A percentile compares a stretch with the other conserved stretches of the same genome.
Evolutionary conservation across 73 alveolate genomes (phyloP).

Genomic region (Paramecium sexaurelia): DNA sequence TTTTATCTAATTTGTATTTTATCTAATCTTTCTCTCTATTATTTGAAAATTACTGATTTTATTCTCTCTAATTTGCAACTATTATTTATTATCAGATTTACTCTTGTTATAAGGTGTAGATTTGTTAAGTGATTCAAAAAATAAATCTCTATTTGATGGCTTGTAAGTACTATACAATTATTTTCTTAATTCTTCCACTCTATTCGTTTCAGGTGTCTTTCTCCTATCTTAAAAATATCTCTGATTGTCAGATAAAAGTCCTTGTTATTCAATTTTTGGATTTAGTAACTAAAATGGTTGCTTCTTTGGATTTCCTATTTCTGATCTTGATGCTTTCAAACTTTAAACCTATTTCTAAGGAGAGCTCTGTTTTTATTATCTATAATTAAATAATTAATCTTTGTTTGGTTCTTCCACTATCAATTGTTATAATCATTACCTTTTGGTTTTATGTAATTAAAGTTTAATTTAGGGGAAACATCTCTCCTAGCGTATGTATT

Average conservation of each 20-base stretch:
- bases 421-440: neutral
- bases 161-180: neutral
- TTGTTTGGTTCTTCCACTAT: neutral
- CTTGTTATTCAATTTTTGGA: neutral
- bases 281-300: neutral
- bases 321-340: neutral
- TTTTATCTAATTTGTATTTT: neutral
- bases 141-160: neutral
- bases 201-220: neutral
- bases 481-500: neutral
- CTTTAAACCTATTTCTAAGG: neutral
- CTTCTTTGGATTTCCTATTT: neutral
- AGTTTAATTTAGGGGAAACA: neutral
- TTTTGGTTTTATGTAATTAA: neutral
- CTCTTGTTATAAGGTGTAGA: conserved; percentile 24
- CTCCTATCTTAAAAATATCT: neutral
- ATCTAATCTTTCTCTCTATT: neutral
- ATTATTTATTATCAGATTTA: neutral
- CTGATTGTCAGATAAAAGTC: neutral
- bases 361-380: neutral
- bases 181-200: neutral
- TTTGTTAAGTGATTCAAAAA: conserved; percentile 2
- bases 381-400: neutral
- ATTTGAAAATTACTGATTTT: neutral
- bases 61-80: neutral